Evolutionary conservation across 768 basidiomycete species (phyloP).

Genomic region (Leccinum subgranulosum): DNA sequence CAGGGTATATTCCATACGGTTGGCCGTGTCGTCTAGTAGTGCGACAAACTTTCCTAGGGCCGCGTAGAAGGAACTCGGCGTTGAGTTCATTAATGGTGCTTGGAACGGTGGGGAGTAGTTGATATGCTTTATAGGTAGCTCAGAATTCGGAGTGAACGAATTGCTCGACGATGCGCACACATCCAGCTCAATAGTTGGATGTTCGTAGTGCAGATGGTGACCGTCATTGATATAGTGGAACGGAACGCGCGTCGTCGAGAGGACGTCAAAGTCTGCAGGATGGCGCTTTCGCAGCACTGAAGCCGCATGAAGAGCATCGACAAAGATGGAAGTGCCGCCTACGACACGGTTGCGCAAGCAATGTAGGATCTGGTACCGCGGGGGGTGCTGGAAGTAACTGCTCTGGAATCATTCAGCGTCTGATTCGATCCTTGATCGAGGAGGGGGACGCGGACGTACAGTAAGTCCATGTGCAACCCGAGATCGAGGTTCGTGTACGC

Average conservation of each 20-base stretch:
- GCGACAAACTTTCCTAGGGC: slow-evolving; percentile 62
- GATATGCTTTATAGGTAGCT: slow-evolving; percentile 52
- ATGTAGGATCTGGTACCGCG: slow-evolving; percentile 89
- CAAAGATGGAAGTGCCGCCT: slow-evolving; percentile 85
- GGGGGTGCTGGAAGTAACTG: slow-evolving; percentile 90
- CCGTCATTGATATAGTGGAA: slow-evolving; percentile 93
- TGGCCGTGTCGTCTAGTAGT: slow-evolving; percentile 49
- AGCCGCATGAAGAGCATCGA: slow-evolving; percentile 74
- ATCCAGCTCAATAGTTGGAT: slow-evolving; percentile 73
- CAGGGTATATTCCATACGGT: slow-evolving; percentile 62
- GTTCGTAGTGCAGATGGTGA: slow-evolving; percentile 71
- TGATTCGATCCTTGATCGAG: background rate
- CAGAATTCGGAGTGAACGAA: background rate
- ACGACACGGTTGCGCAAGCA: slow-evolving; percentile 80
- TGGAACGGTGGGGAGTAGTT: slow-evolving; percentile 98
- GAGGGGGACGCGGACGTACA: slow-evolving; percentile 50
- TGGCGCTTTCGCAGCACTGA: slow-evolving; percentile 42
- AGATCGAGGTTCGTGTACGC: slow-evolving; percentile 92
- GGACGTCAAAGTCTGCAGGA: slow-evolving; percentile 52
- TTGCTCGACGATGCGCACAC: slow-evolving; percentile 11
- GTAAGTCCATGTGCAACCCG: slow-evolving; percentile 88
- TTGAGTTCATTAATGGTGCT: slow-evolving; percentile 59
- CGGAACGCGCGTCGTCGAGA: slow-evolving; percentile 64
- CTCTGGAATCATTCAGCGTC: slow-evolving; percentile 2
- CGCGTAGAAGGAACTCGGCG: slow-evolving; percentile 54